These are phyloP conservation scores for Piper longum DNA, from an alignment of 164 flowering plant genomes.

Conservation along the genomic window DNA sequence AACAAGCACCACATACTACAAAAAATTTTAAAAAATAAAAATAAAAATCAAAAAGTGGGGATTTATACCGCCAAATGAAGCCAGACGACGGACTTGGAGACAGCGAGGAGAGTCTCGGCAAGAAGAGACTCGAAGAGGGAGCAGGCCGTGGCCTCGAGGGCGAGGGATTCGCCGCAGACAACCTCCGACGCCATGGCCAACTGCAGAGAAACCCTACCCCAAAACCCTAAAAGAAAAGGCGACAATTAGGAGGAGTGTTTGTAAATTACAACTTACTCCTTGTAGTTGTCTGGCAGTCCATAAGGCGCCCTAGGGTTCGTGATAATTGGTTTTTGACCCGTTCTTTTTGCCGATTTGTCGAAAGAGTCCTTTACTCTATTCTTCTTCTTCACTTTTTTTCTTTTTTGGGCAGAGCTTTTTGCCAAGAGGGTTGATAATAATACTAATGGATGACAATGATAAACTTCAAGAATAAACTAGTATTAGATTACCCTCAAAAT, in stretches of 20 bases:
- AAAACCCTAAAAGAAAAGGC: background rate
- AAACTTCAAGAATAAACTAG: too few species aligned
- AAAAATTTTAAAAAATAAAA: background rate
- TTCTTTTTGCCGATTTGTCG: too few species aligned
- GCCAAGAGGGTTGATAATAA: background rate
- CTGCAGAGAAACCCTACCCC: background rate
- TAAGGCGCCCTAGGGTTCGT: background rate
- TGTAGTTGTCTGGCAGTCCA: background rate
- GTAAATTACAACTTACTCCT: background rate
- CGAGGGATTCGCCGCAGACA: background rate
- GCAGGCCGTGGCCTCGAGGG: background rate
- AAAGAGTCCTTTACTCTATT: background rate
- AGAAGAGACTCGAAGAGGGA: constrained; percentile 1
- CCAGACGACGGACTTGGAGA: background rate
- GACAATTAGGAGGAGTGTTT: background rate
- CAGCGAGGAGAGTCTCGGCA: background rate
- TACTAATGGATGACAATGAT: too few species aligned
- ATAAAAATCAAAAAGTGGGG: background rate
- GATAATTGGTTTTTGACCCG: background rate
- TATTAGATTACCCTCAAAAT: too few species aligned
- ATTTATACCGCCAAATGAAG: background rate
- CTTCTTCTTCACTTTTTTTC: background rate
- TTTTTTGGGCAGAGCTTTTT: background rate
- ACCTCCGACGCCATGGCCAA: constrained; percentile 1
- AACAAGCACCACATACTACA: background rate